These are phyloP conservation scores for Botrytis aclada DNA, from an alignment of 2,329 filamentous ascomycete genomes.

Conservation along the genomic window DNA sequence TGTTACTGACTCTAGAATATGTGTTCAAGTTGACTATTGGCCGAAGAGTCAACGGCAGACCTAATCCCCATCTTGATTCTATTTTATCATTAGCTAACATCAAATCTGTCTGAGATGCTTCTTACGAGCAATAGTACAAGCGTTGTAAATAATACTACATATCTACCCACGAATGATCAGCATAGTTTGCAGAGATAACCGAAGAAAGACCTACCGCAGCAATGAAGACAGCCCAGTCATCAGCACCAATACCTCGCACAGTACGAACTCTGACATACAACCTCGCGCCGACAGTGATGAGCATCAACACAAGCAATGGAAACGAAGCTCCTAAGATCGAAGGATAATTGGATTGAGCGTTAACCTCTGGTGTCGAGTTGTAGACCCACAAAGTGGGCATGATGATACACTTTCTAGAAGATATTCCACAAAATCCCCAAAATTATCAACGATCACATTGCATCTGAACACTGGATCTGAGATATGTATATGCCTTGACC, in stretches of 20 bases:
- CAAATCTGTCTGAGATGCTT: neutral
- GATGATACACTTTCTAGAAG: constrained; percentile 5
- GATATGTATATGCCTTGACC: constrained; percentile 10
- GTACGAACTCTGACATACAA: constrained; percentile 13
- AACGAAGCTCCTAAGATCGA: neutral
- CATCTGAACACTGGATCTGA: neutral
- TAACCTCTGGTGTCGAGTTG: constrained; percentile 12
- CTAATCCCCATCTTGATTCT: constrained; percentile 19
- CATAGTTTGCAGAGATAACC: neutral
- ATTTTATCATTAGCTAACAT: neutral
- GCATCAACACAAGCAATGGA: constrained; percentile 11
- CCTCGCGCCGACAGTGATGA: neutral
- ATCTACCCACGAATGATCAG: neutral
- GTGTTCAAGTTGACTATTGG: neutral
- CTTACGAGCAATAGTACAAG: constrained; percentile 10
- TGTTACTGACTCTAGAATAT: neutral
- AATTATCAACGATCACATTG: neutral
- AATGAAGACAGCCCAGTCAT: constrained; percentile 10
- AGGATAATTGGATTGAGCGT: constrained; percentile 11
- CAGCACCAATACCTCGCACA: constrained; percentile 14
- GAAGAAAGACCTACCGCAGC: neutral
- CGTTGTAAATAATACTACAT: constrained; percentile 8
- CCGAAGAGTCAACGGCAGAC: constrained; percentile 5
- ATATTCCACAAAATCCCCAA: neutral
- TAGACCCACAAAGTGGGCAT: constrained; percentile 18